A percentile compares a stretch with the other conserved stretches of the same genome.
Evolutionary conservation across 2,329 filamentous ascomycete species (phyloP).

Genomic region (Neofusicoccum cordaticola): DNA sequence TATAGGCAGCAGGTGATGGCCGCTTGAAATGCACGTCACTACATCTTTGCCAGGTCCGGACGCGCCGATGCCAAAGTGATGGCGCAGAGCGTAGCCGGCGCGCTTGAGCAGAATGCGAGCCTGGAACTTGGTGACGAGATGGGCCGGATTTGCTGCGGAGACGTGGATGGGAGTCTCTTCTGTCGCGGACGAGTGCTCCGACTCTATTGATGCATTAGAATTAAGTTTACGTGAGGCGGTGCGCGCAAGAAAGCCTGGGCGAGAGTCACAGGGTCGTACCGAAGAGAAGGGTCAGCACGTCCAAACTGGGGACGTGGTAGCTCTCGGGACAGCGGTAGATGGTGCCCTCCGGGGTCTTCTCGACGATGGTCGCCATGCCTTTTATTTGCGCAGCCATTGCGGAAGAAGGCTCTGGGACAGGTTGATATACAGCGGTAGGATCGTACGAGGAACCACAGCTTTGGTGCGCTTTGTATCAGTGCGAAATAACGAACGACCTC

Average conservation of each 20-base stretch:
- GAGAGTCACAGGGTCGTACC: slow-evolving; percentile 27
- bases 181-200: slow-evolving; percentile 32
- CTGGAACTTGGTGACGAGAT: slow-evolving; percentile 53
- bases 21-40: slow-evolving; percentile 56
- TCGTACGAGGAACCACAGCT: neutral
- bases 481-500: neutral
- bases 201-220: slow-evolving; percentile 23
- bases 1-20: slow-evolving; percentile 54
- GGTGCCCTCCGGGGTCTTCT: slow-evolving; percentile 29
- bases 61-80: slow-evolving; percentile 51
- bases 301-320: slow-evolving; percentile 37
- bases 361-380: slow-evolving; percentile 33
- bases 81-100: slow-evolving; percentile 57
- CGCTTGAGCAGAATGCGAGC: slow-evolving; percentile 50
- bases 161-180: slow-evolving; percentile 56
- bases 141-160: slow-evolving; percentile 56
- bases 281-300: slow-evolving; percentile 43
- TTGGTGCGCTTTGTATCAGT: neutral
- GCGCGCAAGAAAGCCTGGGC: neutral
- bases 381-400: neutral
- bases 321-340: slow-evolving; percentile 32
- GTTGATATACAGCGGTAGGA: neutral
- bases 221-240: neutral
- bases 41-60: slow-evolving; percentile 48
- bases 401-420: no score